A percentile compares a stretch with the other conserved stretches of the same genome.
phyloP scores from a whole-genome alignment of 139 green algal species.

The Micractinium sp. region DNA sequence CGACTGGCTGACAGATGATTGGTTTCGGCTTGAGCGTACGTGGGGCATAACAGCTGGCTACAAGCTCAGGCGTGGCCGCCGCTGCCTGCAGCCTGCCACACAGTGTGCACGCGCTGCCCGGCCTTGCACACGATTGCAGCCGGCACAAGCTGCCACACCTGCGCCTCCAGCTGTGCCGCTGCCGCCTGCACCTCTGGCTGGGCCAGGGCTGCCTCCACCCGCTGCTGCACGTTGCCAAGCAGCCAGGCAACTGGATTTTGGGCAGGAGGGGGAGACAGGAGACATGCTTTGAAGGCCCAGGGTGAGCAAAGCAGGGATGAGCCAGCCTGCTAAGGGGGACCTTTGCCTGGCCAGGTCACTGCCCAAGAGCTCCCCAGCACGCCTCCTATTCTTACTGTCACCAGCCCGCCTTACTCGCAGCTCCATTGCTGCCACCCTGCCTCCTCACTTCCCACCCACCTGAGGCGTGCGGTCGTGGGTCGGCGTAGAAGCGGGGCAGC shows the following conservation, averaged over 20 bases:
- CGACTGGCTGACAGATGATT: no score
- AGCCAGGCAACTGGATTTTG: constrained; percentile 35
- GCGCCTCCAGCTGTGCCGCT: background rate
- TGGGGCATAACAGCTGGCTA: no score
- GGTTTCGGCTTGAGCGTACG: no score
- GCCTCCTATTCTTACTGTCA: background rate
- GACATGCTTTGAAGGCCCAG: background rate
- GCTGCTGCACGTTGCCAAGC: constrained; percentile 14
- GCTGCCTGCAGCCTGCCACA: background rate
- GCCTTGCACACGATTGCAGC: constrained; percentile 9
- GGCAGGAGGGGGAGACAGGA: background rate
- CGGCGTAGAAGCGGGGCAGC: constrained; percentile 37
- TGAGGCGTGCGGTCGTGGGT: constrained; percentile 32
- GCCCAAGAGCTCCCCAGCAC: background rate
- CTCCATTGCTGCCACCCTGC: background rate
- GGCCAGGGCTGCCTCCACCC: constrained; percentile 13
- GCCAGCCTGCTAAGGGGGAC: background rate
- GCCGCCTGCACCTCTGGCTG: background rate
- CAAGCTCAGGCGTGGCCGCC: no score
- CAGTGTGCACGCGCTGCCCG: background rate
- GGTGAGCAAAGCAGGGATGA: background rate
- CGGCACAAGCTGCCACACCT: background rate
- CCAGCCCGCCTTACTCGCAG: background rate
- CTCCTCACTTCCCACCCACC: background rate
- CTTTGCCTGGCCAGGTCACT: background rate